Evolutionary conservation across 2,329 filamentous ascomycete genomes (phyloP), one percentile per base, ranked within the genome.

Genomic region (Nothomitra cinnamomea): DNA sequence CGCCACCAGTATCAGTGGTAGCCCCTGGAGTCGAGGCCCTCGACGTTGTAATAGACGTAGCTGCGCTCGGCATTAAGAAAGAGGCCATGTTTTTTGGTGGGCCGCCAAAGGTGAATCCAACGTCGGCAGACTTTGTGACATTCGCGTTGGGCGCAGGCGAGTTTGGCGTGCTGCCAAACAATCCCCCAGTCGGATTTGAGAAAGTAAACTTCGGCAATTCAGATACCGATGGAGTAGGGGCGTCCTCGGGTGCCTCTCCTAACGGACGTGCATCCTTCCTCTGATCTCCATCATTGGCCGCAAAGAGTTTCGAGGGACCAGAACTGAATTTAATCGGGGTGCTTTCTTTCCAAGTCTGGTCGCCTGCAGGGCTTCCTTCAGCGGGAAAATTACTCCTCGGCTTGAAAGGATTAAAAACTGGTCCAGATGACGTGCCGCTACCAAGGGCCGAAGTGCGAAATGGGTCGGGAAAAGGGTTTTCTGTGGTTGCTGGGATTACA

Each of bases 271-370:
- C 10, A 10, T 32, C 28, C 28, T 32, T 4, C 28, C 10, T 32
- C 10, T 10, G 5, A 32, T 32, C 28, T 32, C 28, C 28, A 32
- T 32, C 28, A 32, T 32, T 5, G 10, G 28, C 10, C 4, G 28
- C 28, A 32, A 32, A 32, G 10, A 10, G 5, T 32, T 10, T 32
- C 28, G 10, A 32, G 10, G 28, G 28, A 32, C 5, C 28, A 4
- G 28, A 32, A 32, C 28, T 25, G 60, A 78, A 78, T 61, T 78
- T 78, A 62, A 80, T 76, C 1, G 76, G 76, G 1, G 65, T 70
- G 54, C 69, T 66, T 7, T 70, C 66, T 41, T 68, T 73, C 73
- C 73, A 76, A 0, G 71, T 75, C 48, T 74, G 69, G 58, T 75
- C 69, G 19, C 61, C 58, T 1, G 66, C 60, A 21, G 60, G 57